Base-by-base conservation (phyloP, 164 flowering plant species). In the Vitis rupestris region DNA sequence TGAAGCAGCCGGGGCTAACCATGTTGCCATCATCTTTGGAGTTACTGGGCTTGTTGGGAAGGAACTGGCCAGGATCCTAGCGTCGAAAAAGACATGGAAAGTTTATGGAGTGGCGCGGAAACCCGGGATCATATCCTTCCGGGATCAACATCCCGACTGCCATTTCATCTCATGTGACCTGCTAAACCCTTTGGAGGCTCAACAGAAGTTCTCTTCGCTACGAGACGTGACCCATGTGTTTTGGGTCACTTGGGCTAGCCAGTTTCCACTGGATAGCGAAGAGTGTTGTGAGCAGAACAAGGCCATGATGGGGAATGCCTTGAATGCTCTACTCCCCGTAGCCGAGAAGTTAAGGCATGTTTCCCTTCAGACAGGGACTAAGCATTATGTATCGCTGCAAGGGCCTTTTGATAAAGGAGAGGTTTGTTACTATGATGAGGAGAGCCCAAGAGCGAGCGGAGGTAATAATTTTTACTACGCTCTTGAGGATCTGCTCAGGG, bases 191-290 rank as follows among this genome's bases (percentile, higher is more conserved):
- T 1, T 8, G 14, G 90, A 90, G 50, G 71, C 86, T 16, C 53
- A 50, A 10, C 30, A 77, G 68, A 90, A 84, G 80, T 84, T 92
- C 30, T 84, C 91, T 8, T 5, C 17, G 0, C 70, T 92, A 13
- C 55, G 68, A 14, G 86, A 85, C 14, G 86, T 84, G 55, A 94
- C 95, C 31, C 97, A 94, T 59, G 37, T 88, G 9, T 94, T 89
- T 54, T 94, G 98, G 98, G 82, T 90, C 80, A 92, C 98, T 27
- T 92, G 97, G 98, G 87, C 93, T 0, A 80, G 78, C 74, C 79
- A 88, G 37, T 86, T 67, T 63, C 87, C 86, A 0, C 71, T 82
- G 8, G 90, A 91, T 48, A 74, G 71, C 68, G 61, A 53, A 10
- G 90, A 81, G 17, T 86, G 95, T 29, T 87, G 79, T 19, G 85